Evolutionary conservation across 257 asterid genomes (phyloP).

Genomic region (Apocynum venetum): DNA sequence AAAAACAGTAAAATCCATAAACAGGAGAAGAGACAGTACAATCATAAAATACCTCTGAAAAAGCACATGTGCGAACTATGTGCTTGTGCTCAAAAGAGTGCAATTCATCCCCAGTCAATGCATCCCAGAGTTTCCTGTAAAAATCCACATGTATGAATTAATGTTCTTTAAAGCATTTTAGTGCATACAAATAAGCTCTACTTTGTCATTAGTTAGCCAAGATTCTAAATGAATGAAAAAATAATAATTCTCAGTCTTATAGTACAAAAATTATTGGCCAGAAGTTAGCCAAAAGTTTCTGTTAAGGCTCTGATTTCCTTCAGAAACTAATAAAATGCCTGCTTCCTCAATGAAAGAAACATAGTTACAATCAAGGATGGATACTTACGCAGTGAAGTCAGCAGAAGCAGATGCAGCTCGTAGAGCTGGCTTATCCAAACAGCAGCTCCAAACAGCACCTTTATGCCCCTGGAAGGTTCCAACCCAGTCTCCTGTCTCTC

Average conservation of each 20-base stretch:
- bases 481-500: conserved; percentile 98
- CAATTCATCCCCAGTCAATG: conserved; percentile 84
- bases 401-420: conserved; percentile 98
- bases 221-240: neutral
- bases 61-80: conserved; percentile 92
- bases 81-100: conserved; percentile 97
- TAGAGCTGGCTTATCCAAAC: conserved; percentile 81
- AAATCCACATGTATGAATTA: conserved; percentile 10
- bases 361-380: neutral
- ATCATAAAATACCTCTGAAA: conserved; percentile 66
- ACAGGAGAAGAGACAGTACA: neutral
- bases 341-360: neutral
- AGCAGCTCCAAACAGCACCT: conserved; percentile 98
- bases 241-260: neutral
- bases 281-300: neutral
- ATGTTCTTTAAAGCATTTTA: conserved; percentile 1
- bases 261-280: neutral
- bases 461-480: conserved; percentile 98
- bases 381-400: conserved; percentile 90
- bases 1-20: neutral
- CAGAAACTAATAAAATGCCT: neutral
- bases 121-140: conserved; percentile 97
- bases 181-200: neutral
- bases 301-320: neutral
- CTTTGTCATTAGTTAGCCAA: neutral